phyloP scores from a whole-genome alignment of 768 basidiomycete species.

The Suillus occidentalis region DNA sequence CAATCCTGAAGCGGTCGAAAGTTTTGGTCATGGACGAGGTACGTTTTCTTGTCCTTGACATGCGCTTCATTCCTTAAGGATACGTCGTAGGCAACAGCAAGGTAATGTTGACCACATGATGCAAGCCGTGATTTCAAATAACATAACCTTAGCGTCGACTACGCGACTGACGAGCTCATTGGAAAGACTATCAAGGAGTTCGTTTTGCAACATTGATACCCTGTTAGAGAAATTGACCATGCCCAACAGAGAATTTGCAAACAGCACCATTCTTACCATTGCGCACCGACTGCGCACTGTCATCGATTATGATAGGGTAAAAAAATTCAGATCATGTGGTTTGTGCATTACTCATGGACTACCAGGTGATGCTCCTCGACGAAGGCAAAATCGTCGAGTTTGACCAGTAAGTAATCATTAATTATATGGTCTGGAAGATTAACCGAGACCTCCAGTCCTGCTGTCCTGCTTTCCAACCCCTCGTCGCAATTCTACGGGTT shows the following conservation, averaged over 20 bases:
- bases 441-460: slow-evolving; percentile 40
- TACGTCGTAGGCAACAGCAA: slow-evolving; percentile 60
- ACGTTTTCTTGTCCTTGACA: slow-evolving; percentile 16
- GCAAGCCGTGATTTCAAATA: not conserved
- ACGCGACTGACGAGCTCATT: slow-evolving; percentile 87
- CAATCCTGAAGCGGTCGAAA: slow-evolving; percentile 76
- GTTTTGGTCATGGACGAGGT: slow-evolving; percentile 87
- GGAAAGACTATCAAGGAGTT: slow-evolving; percentile 79
- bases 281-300: slow-evolving; percentile 78
- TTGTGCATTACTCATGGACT: slow-evolving; percentile 14
- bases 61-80: slow-evolving; percentile 7
- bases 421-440: not conserved
- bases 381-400: slow-evolving; percentile 79
- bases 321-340: slow-evolving; percentile 23
- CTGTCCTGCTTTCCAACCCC: slow-evolving; percentile 51
- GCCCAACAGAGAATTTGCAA: slow-evolving; percentile 62
- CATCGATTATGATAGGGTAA: slow-evolving; percentile 80
- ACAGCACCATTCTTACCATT: slow-evolving; percentile 81
- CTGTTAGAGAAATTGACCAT: not conserved
- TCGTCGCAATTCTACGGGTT: slow-evolving; percentile 63
- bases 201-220: slow-evolving; percentile 23
- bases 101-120: slow-evolving; percentile 33
- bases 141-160: slow-evolving; percentile 57
- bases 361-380: slow-evolving; percentile 74
- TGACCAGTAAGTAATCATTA: slow-evolving; percentile 43